These are phyloP conservation scores for Hypoxylon lenormandii DNA, from an alignment of 495 filamentous ascomycete species.

Conservation along the genomic window DNA sequence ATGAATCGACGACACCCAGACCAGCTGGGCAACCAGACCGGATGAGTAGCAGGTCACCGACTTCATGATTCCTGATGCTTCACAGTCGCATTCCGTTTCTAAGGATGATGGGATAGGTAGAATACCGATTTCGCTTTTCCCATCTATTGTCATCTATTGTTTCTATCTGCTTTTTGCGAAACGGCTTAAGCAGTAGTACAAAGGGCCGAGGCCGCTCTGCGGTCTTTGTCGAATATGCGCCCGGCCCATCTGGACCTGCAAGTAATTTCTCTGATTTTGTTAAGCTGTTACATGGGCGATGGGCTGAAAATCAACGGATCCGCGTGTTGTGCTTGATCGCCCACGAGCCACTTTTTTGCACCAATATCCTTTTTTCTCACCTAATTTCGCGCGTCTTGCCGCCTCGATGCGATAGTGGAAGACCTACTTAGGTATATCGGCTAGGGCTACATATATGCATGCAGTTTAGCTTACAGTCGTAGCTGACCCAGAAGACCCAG, in stretches of 20 bases:
- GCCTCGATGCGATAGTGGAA: conserved; percentile 16
- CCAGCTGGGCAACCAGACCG: conserved; percentile 4
- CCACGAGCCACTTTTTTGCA: conserved; percentile 10
- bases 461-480: conserved; percentile 1
- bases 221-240: conserved; percentile 17
- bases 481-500: conserved; percentile 10
- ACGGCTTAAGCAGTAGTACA: conserved; percentile 23
- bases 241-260: conserved; percentile 49
- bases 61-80: conserved; percentile 22
- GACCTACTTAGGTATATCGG: conserved; percentile 20
- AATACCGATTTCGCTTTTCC: conserved; percentile 39
- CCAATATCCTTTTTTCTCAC: conserved; percentile 16
- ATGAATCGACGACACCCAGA: neutral
- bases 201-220: conserved; percentile 40
- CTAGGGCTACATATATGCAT: conserved; percentile 30
- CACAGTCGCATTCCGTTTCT: conserved; percentile 32
- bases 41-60: conserved; percentile 32
- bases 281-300: conserved; percentile 42
- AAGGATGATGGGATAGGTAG: conserved; percentile 34
- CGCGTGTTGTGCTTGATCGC: conserved; percentile 36
- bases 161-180: conserved; percentile 36
- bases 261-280: conserved; percentile 42
- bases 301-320: conserved; percentile 41
- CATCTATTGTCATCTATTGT: conserved; percentile 11
- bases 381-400: conserved; percentile 31